Conservation (phyloP, 1,284 basidiomycete species). For the Sporisorium graminicola region DNA sequence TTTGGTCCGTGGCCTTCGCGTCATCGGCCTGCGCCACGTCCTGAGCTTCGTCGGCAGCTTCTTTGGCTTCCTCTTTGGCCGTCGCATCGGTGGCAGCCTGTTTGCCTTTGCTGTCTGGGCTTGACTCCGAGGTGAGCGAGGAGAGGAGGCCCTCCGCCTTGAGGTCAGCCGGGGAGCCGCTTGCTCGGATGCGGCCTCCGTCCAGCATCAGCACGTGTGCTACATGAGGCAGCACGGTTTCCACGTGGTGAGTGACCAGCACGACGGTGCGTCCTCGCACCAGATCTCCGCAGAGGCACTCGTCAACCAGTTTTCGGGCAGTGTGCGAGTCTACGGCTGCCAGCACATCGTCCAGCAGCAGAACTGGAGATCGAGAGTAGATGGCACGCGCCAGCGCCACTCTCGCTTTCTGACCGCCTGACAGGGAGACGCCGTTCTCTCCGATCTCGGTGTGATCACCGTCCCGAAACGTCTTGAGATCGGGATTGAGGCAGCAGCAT, state of each 20-base stretch:
- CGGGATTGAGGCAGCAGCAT: conserved; percentile 54
- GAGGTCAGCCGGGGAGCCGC: conserved; percentile 74
- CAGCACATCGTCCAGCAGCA: conserved; percentile 67
- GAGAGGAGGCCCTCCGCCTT: conserved; percentile 56
- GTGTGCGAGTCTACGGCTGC: conserved; percentile 75
- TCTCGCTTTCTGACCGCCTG: conserved; percentile 62
- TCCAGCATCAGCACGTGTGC: conserved; percentile 59
- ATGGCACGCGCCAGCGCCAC: conserved; percentile 62
- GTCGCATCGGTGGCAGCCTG: conserved; percentile 37
- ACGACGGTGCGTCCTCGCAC: conserved; percentile 76
- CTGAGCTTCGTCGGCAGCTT: conserved; percentile 31
- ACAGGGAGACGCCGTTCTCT: conserved; percentile 56
- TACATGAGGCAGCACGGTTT: conserved; percentile 40
- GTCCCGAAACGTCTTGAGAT: conserved; percentile 56
- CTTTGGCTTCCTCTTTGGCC: conserved; percentile 36
- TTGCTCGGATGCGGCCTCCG: conserved; percentile 20
- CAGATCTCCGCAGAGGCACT: conserved; percentile 49
- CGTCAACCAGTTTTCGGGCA: conserved; percentile 72
- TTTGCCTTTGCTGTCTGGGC: conserved; percentile 56
- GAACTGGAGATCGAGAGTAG: conserved; percentile 54
- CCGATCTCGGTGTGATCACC: conserved; percentile 63
- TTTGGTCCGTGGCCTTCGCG: background rate
- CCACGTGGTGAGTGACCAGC: conserved; percentile 77
- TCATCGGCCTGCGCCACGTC: conserved; percentile 21
- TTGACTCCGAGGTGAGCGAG: conserved; percentile 58